Base-by-base conservation (phyloP, 1,284 basidiomycete species). In the Agroathelia rolfsii region DNA sequence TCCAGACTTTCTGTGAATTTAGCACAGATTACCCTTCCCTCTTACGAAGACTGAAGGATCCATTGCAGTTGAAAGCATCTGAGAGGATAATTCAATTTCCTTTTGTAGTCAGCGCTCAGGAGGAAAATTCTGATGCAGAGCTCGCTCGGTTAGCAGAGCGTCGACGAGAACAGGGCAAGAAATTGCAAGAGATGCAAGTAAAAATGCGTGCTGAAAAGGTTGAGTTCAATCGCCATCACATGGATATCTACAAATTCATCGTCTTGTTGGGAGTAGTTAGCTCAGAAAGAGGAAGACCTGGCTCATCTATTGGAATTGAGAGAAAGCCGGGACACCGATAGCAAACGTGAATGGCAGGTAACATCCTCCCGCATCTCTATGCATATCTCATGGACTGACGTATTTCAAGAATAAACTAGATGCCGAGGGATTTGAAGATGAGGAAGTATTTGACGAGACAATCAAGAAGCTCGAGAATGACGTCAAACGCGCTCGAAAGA, bases 51-150 rank as follows among this genome's bases (percentile, higher is more conserved):
- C 62, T 95, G 14, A 66, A 67, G 26, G 61, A 82, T 41, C 83
- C 86, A 0, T 48, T 61, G 6, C 66, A 66, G 30, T 52, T 95
- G 43, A 72, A 74, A n/a, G 64, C 66, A 5, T 62, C 64, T 9
- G 82, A 86, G 46, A 71, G 75, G 26, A 70, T 93, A 40, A 59
- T 92, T 20, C 88, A 95, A 54, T 92, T 90, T 50, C 92, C 92
- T 1, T 95, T 78, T 51, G 60, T 66, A 1, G 47, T 76, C 18
- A 71, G 84, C 6, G 67, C 74, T 0, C 61, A 70, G 0, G 81
- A 86, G 29, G 90, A 94, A 54, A 94, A 93, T 56, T 85, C 88
- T 0, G 87, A 92, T 45, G 94, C 95, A 44, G 94, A 97, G 49
- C 55, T 95, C 0, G 72, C 76, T 1, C 69, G 76, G 15, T 71